phyloP scores from a whole-genome alignment of 345 rosid species.

The Barbarea vulgaris region DNA sequence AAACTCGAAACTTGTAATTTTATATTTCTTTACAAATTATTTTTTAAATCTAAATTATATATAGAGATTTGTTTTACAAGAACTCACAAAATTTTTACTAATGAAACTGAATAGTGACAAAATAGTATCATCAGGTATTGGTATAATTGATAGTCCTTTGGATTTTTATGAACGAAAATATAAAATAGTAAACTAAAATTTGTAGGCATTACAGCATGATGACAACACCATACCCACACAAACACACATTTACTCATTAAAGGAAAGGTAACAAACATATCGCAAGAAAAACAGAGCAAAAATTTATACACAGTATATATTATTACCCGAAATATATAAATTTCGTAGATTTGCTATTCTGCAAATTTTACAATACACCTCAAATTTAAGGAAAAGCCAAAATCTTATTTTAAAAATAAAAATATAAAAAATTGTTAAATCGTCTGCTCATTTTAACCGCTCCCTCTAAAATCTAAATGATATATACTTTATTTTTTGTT shows the following conservation, averaged over 20 bases:
- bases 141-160: background rate
- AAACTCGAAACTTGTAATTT: background rate
- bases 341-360: background rate
- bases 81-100: background rate
- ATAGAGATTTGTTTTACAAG: background rate
- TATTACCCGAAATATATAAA: background rate
- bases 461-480: too few relatives aligned
- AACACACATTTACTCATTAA: background rate
- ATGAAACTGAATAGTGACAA: background rate
- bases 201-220: constrained; percentile 28
- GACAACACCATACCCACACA: constrained; percentile 31
- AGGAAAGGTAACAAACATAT: constrained; percentile 22
- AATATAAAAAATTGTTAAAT: background rate
- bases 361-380: background rate
- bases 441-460: constrained; percentile 31
- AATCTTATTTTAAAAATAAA: background rate
- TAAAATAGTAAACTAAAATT: background rate
- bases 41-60: background rate
- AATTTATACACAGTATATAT: background rate
- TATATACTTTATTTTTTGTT: background rate
- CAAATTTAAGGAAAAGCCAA: too few relatives aligned
- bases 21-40: background rate
- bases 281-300: background rate
- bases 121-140: background rate
- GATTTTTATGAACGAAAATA: background rate